These are phyloP conservation scores for Plantago coronopus DNA, from an alignment of 305 asterid genomes.

Conservation along the genomic window DNA sequence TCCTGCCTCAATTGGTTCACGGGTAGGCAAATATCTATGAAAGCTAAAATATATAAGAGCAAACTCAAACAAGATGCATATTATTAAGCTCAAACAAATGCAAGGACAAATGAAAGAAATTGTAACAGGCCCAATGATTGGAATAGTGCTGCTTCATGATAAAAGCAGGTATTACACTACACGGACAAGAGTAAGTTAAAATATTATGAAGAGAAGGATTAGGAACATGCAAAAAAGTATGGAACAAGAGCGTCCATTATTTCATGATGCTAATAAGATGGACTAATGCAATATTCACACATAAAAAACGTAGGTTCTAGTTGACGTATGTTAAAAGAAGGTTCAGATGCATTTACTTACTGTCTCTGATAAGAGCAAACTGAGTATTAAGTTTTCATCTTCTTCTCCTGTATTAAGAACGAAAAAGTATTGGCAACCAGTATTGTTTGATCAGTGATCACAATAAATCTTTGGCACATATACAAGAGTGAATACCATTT, in stretches of 20 bases:
- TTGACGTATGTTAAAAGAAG: neutral
- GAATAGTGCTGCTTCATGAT: neutral
- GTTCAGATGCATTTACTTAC: constrained; percentile 35
- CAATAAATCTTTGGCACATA: constrained; percentile 16
- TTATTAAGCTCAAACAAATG: neutral
- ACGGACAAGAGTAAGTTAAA: neutral
- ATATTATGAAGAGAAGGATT: neutral
- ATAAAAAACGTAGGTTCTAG: neutral
- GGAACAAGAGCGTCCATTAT: neutral
- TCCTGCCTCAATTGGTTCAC: neutral
- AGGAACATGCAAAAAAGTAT: neutral
- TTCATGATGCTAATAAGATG: neutral
- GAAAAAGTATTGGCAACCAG: constrained; percentile 18
- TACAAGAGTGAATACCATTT: constrained; percentile 47
- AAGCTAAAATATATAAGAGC: no score
- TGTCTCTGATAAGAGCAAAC: constrained; percentile 58
- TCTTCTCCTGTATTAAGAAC: constrained; percentile 52
- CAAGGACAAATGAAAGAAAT: neutral
- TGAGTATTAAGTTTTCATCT: constrained; percentile 51
- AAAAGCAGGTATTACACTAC: neutral
- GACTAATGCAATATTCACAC: neutral
- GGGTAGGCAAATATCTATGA: neutral
- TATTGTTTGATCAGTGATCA: constrained; percentile 14
- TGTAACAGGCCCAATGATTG: neutral
- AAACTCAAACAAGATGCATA: neutral